Percentiles rank a stretch among this genome's conserved stretches.
These are phyloP conservation scores for Pichia sp. DNA, from an alignment of 1,139 yeast genomes.

Conservation along the genomic window DNA sequence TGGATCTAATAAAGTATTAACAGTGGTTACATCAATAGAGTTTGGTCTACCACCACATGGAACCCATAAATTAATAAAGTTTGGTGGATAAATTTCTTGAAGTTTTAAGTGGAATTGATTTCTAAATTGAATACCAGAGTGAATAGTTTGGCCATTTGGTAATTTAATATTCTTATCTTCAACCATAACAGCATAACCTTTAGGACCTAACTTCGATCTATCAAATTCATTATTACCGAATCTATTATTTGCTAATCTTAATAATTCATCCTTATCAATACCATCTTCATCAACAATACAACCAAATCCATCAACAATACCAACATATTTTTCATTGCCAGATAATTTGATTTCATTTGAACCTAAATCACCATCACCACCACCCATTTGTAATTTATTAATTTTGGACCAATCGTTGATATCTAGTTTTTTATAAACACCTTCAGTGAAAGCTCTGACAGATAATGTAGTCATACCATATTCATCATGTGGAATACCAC, in stretches of 20 bases:
- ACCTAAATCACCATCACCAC: constrained; percentile 98
- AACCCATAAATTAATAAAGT: constrained; percentile 74
- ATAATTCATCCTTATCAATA: constrained; percentile 69
- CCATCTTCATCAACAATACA: constrained; percentile 91
- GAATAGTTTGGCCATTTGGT: constrained; percentile 67
- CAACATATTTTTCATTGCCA: constrained; percentile 71
- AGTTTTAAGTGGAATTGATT: constrained; percentile 80
- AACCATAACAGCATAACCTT: constrained; percentile 78
- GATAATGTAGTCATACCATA: constrained; percentile 97
- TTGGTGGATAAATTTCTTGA: constrained; percentile 53
- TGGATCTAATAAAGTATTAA: constrained; percentile 61
- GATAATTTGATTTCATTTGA: constrained; percentile 90
- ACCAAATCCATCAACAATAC: constrained; percentile 93
- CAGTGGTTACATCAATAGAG: constrained; percentile 86
- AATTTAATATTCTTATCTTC: constrained; percentile 77
- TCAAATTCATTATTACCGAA: constrained; percentile 71
- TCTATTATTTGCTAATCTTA: constrained; percentile 73
- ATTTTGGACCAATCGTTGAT: constrained; percentile 51
- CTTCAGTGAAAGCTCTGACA: constrained; percentile 87
- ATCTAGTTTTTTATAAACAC: constrained; percentile 71
- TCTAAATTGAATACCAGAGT: constrained; percentile 89
- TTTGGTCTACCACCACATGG: constrained; percentile 99
- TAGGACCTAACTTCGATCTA: constrained; percentile 54
- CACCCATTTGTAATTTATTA: constrained; percentile 92
- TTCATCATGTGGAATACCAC: constrained; percentile 98